phyloP scores from a whole-genome alignment of 2,329 filamentous ascomycete species.

The Lecanicillium sp. region DNA sequence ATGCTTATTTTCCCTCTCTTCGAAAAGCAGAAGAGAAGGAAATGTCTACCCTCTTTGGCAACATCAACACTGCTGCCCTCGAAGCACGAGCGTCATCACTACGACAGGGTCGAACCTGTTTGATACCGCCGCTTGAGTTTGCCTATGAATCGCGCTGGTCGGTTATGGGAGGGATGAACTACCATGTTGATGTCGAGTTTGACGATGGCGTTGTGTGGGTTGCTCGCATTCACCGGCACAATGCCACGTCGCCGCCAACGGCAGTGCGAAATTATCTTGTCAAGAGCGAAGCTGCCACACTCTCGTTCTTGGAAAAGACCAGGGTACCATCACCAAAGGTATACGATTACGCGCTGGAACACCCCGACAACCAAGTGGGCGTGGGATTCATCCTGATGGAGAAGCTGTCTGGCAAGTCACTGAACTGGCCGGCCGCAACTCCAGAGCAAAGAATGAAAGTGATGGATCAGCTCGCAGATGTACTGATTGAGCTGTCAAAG shows the following conservation, averaged over 20 bases:
- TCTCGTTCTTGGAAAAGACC: constrained; percentile 33
- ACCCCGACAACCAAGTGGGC: constrained; percentile 27
- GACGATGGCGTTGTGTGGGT: constrained; percentile 38
- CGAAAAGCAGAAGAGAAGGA: constrained; percentile 29
- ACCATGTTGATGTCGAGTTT: constrained; percentile 36
- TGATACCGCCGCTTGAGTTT: constrained; percentile 28
- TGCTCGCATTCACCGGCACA: constrained; percentile 33
- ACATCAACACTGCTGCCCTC: constrained; percentile 32
- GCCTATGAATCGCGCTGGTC: constrained; percentile 27
- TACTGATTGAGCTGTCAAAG: constrained; percentile 32
- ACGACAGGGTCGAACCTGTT: constrained; percentile 30
- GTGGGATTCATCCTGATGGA: constrained; percentile 37
- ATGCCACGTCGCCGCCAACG: constrained; percentile 31
- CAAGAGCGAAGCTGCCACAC: constrained; percentile 34
- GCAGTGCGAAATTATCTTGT: constrained; percentile 29
- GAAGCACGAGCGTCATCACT: constrained; percentile 28
- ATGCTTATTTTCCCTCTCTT: constrained; percentile 27
- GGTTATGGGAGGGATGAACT: constrained; percentile 41
- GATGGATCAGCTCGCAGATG: constrained; percentile 32
- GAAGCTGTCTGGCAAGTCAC: constrained; percentile 32
- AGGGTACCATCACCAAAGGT: constrained; percentile 32
- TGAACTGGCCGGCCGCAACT: constrained; percentile 28
- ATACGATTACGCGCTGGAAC: constrained; percentile 29
- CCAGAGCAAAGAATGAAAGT: constrained; percentile 28
- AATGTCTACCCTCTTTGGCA: constrained; percentile 27